Percentiles rank a stretch among this genome's conserved stretches.
These are phyloP conservation scores for Coemansia sp. DNA, from an alignment of 192 early-diverging fungal species.

Conservation along the genomic window DNA sequence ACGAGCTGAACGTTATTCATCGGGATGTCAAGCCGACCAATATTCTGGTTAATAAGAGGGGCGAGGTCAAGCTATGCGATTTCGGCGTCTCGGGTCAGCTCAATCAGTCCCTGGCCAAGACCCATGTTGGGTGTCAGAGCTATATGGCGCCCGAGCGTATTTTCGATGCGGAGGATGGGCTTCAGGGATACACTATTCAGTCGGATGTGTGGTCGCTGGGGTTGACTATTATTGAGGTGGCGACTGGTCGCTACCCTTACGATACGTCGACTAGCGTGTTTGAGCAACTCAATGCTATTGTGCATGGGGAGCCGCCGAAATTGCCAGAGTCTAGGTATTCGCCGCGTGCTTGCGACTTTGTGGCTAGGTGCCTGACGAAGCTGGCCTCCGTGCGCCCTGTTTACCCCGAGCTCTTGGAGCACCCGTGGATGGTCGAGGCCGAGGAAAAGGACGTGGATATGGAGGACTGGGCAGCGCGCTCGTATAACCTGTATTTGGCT, in stretches of 20 bases:
- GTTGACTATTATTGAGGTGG: slow-evolving; percentile 82
- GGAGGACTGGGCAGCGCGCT: slow-evolving; percentile 72
- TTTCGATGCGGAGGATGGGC: slow-evolving; percentile 47
- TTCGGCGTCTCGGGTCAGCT: slow-evolving; percentile 95
- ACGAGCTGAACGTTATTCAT: slow-evolving; percentile 85
- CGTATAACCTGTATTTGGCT: slow-evolving; percentile 48
- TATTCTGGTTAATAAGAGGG: slow-evolving; percentile 78
- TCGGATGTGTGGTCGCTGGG: slow-evolving; percentile 96
- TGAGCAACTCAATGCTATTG: slow-evolving; percentile 86
- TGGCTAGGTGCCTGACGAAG: slow-evolving; percentile 72
- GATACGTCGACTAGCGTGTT: slow-evolving; percentile 70
- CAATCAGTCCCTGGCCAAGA: slow-evolving; percentile 85
- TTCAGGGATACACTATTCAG: slow-evolving; percentile 74
- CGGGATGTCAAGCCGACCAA: slow-evolving; percentile 97
- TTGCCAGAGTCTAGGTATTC: slow-evolving; percentile 70
- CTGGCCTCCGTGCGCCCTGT: slow-evolving; percentile 67
- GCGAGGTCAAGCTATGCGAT: slow-evolving; percentile 93
- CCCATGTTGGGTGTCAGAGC: slow-evolving; percentile 90
- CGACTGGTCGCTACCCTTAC: slow-evolving; percentile 79
- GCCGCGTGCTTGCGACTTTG: slow-evolving; percentile 72
- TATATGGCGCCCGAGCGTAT: slow-evolving; percentile 99
- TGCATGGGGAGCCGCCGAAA: slow-evolving; percentile 70
- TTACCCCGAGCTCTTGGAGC: slow-evolving; percentile 73
- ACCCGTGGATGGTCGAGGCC: slow-evolving; percentile 72
- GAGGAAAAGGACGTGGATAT: slow-evolving; percentile 72